These are phyloP conservation scores for Pyrenophora seminiperda DNA, from an alignment of 2,329 filamentous ascomycete species.

Conservation along the genomic window DNA sequence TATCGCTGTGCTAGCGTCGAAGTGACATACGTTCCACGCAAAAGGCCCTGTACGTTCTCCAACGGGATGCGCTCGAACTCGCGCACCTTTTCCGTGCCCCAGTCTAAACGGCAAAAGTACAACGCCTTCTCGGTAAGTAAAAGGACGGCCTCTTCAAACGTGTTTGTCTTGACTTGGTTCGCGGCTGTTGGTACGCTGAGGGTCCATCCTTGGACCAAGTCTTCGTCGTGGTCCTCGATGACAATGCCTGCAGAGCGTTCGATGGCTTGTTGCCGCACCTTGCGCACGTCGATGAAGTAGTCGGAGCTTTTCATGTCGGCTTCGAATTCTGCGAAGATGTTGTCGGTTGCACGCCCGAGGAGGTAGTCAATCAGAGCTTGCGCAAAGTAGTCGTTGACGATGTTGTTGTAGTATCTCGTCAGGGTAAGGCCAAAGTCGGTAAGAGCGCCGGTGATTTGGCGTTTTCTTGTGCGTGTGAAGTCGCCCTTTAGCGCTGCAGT, in stretches of 20 bases:
- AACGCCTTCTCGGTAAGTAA: constrained; percentile 83
- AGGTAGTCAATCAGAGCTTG: constrained; percentile 95
- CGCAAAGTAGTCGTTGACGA: constrained; percentile 97
- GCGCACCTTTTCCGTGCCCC: constrained; percentile 91
- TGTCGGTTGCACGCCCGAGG: constrained; percentile 81
- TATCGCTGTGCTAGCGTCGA: constrained; percentile 80
- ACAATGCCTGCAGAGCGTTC: constrained; percentile 87
- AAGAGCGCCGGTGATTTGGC: constrained; percentile 87
- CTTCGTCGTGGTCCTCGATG: constrained; percentile 75
- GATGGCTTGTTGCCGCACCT: constrained; percentile 85
- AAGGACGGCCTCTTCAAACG: constrained; percentile 87
- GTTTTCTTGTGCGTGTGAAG: constrained; percentile 87
- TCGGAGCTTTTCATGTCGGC: constrained; percentile 91
- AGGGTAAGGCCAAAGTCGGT: constrained; percentile 90
- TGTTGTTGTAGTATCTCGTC: constrained; percentile 79
- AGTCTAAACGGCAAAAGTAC: constrained; percentile 91
- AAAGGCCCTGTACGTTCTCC: constrained; percentile 72
- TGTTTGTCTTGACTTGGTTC: constrained; percentile 68
- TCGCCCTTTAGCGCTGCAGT: constrained; percentile 96
- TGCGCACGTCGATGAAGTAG: constrained; percentile 83
- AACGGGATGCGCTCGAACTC: constrained; percentile 88
- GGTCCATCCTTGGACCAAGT: constrained; percentile 88
- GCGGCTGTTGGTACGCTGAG: constrained; percentile 75
- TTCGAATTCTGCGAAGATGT: constrained; percentile 93
- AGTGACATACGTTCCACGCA: constrained; percentile 86